Percentiles rank a stretch among this genome's conserved stretches.
phyloP scores from a whole-genome alignment of 202 grass and related monocot genomes.

The Eragrostis tef region DNA sequence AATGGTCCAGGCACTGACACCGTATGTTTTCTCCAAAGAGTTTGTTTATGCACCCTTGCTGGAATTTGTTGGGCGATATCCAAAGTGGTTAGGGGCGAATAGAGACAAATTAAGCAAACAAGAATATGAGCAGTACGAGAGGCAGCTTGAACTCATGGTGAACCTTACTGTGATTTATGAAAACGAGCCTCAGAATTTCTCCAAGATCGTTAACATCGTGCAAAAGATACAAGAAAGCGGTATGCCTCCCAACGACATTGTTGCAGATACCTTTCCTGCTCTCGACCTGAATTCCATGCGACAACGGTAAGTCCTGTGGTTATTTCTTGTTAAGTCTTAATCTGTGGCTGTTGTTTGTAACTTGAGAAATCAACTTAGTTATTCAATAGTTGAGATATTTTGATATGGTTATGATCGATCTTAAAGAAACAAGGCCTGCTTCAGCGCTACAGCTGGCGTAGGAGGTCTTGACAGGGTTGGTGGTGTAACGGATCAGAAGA shows the following conservation, averaged over 20 bases:
- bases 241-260: conserved; percentile 55
- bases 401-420: too few species aligned
- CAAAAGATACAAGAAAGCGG: conserved; percentile 66
- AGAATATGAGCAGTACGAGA: conserved; percentile 49
- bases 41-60: conserved; percentile 60
- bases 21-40: conserved; percentile 59
- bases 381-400: too few species aligned
- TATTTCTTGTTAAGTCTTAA: conserved; percentile 13
- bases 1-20: conserved; percentile 62
- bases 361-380: too few species aligned
- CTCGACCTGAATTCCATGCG: conserved; percentile 53
- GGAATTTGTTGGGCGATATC: conserved; percentile 58
- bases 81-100: conserved; percentile 53
- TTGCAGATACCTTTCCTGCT: conserved; percentile 59
- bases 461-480: too few species aligned
- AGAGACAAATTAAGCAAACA: conserved; percentile 45
- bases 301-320: conserved; percentile 48
- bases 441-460: too few species aligned
- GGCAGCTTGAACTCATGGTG: conserved; percentile 52
- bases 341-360: neutral
- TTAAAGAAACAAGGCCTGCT: too few species aligned
- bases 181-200: conserved; percentile 55
- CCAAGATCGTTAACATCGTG: conserved; percentile 60
- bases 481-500: too few species aligned
- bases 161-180: conserved; percentile 59